Percentiles rank a stretch among this genome's conserved stretches.
phyloP scores from a whole-genome alignment of 1,284 basidiomycete species.

The Polyporus tsugae region DNA sequence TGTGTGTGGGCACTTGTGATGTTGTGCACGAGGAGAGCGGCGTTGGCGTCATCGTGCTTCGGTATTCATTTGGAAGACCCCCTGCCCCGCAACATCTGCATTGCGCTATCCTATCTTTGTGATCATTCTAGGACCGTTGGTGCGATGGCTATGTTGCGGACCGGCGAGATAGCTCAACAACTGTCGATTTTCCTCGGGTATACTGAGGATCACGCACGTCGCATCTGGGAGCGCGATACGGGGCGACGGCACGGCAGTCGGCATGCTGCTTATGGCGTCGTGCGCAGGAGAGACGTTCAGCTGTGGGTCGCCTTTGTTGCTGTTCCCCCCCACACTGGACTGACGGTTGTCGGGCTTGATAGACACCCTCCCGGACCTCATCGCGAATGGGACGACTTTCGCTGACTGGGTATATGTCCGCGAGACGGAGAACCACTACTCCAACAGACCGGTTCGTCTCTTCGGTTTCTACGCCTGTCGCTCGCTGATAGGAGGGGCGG shows the following conservation, averaged over 20 bases:
- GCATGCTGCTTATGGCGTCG: neutral
- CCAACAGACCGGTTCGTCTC: conserved; percentile 46
- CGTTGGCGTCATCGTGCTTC: conserved; percentile 5
- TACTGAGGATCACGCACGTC: conserved; percentile 5
- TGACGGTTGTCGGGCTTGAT: neutral
- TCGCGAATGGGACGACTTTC: conserved; percentile 29
- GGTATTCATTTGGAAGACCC: neutral
- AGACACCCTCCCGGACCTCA: conserved; percentile 40
- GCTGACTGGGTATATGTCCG: conserved; percentile 52
- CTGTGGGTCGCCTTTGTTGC: conserved; percentile 25
- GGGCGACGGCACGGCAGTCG: neutral
- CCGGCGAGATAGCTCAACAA: neutral
- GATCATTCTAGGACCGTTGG: neutral
- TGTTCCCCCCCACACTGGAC: neutral
- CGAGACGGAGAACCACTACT: conserved; percentile 51
- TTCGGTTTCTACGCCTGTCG: neutral
- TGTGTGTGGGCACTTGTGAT: neutral
- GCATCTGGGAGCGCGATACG: neutral
- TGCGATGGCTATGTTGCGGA: neutral
- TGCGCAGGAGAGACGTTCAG: neutral
- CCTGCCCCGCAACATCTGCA: neutral
- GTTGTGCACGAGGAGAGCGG: conserved; percentile 3
- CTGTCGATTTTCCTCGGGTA: conserved; percentile 15
- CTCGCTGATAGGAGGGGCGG: neutral
- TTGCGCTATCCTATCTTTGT: conserved; percentile 1